Base-by-base conservation (phyloP, 371 early-diverging fungal genomes). In the Mucor racemosus region DNA sequence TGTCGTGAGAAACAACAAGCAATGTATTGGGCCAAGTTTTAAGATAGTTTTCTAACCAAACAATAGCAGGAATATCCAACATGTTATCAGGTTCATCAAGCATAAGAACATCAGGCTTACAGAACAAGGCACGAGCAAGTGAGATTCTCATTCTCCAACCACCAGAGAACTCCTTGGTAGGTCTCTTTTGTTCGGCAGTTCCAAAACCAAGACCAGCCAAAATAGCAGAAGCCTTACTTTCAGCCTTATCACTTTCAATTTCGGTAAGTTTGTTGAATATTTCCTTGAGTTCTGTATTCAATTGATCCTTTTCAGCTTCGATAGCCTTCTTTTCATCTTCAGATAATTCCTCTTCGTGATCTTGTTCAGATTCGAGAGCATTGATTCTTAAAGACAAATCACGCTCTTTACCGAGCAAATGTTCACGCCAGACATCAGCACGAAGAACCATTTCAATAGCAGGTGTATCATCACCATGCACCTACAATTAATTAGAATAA, bases 61-160 rank as follows among this genome's bases (percentile, higher is more conserved):
- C 94, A 68, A 99, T 96, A 42, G 99, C 96, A 42, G 96, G 94
- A 48, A 92, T 92, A 87, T 93, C 93, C 88, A 91, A 93, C 94
- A 90, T 97, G 88, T 99, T 99, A 65, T 98, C 98, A 68, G 99
- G 98, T 92, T 99, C 99, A 81, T 99, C 99, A 68, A 99, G 94
- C 72, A 99, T 91, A 53, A 99, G 84, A 64, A 99, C 80, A 84
- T 98, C 98, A 14, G 99, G 99, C 35, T 91, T 89, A 76, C 94
- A 94, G 84, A 97, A 97, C 64, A 99, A 87, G 4, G 99, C 98
- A 72, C 97, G 93, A 0, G 99, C 99, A 40, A 99, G 86, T 1
- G 97, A 94, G 39, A 98, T 86, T 72, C 98, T 91, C 96, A 94
- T 93, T 72, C 91, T 89, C 93, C 93, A 93, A 78, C 93, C 99